Evolutionary conservation across 2,329 filamentous ascomycete species (phyloP), one percentile per base, ranked within the genome.

Genomic region (Xylaria sp.): DNA sequence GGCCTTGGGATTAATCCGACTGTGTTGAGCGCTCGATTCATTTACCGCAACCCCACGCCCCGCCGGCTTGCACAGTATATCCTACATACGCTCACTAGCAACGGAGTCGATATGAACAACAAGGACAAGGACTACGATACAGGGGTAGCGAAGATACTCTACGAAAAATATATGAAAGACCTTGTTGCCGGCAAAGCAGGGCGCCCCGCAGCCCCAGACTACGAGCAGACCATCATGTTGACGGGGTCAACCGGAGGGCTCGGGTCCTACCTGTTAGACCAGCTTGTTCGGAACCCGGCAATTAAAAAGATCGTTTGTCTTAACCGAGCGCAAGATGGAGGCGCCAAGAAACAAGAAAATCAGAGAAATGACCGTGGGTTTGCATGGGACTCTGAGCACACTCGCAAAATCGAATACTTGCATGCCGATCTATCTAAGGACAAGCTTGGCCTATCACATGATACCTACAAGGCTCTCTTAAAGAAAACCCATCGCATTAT

Each of bases 241-340:
- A 84, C 81, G 1, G 82, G 82, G 1, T 80, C 78, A 1, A 82
- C 81, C 0, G 81, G 82, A 0, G 80, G 78, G 63, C 65, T 84
- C 1, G 82, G 82, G 1, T 78, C 77, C 9, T 81, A 83, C 72
- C 63, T 83, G 2, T 78, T 85, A 8, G 77, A 82, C 28, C 69
- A 78, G 37, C 69, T 82, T 10, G 77, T 79, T 2, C 65, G 67
- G 1, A 76, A 80, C 20, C 68, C 65, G 10, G 66, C 66, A 44
- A 66, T 77, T 15, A 52, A 41, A 4, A 67, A 28, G 12, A 52
- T 74, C 37, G 48, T 72, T 1, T 74, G 73, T 50, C 64, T 74
- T 9, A 72, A 74, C 41, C 67, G 72, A 31, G 54, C 68, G 3
- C 37, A 63, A 34, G 69, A 71, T 9, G 67, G 69, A 4, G 70